These are phyloP conservation scores for Zymoseptoria passerinii DNA, from an alignment of 2,329 filamentous ascomycete species.

Conservation along the genomic window DNA sequence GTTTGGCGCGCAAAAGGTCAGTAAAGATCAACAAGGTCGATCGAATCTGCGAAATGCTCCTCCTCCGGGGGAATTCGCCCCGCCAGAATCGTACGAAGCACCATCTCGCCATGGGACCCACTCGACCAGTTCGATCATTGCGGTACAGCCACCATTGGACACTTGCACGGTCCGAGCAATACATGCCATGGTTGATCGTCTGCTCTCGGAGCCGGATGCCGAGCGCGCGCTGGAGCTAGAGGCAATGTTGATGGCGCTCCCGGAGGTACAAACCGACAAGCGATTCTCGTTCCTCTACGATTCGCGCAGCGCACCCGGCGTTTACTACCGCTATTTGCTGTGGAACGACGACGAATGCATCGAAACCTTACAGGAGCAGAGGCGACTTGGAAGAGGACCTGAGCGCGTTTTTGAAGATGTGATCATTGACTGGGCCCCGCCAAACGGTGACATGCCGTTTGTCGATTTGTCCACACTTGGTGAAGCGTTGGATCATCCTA, in stretches of 20 bases:
- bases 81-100: slow-evolving; percentile 62
- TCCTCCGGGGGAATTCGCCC: slow-evolving; percentile 57
- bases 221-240: slow-evolving; percentile 70
- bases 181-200: slow-evolving; percentile 74
- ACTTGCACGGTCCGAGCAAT: slow-evolving; percentile 73
- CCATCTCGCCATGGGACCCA: slow-evolving; percentile 6
- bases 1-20: slow-evolving; percentile 24
- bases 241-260: slow-evolving; percentile 78
- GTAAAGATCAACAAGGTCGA: slow-evolving; percentile 24
- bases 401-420: slow-evolving; percentile 58
- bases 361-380: slow-evolving; percentile 32
- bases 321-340: slow-evolving; percentile 88
- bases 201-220: slow-evolving; percentile 53
- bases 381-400: slow-evolving; percentile 31
- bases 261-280: slow-evolving; percentile 75
- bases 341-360: slow-evolving; percentile 51
- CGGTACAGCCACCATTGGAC: slow-evolving; percentile 63
- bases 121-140: slow-evolving; percentile 22
- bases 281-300: slow-evolving; percentile 95
- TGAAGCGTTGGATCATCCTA: slow-evolving; percentile 73
- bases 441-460: slow-evolving; percentile 64
- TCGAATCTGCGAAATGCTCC: slow-evolving; percentile 35
- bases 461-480: slow-evolving; percentile 52
- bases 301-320: slow-evolving; percentile 64
- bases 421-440: slow-evolving; percentile 67